Evolutionary conservation across 2,329 filamentous ascomycete species (phyloP), one percentile per base, ranked within the genome.

Genomic region (Trichoderma sp.): DNA sequence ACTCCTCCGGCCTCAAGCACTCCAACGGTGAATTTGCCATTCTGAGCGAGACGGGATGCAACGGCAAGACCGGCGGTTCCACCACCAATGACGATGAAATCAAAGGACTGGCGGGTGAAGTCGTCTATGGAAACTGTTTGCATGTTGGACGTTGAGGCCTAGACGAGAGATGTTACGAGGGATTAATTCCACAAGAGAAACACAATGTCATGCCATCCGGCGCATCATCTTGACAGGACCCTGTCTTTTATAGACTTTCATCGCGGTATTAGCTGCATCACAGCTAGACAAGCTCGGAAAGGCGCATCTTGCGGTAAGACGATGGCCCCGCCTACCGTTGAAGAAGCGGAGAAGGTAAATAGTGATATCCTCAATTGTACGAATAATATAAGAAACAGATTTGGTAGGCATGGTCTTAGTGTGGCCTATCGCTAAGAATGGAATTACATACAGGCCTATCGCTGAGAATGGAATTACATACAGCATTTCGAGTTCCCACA

Each of bases 31-130:
- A 52, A 80, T 70, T 71, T 71, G 2, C 71, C 61, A 43, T 70
- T 58, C 69, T 85, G 82, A 1, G 82, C 81, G 4, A 88, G 77
- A 0, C 83, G 80, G 10, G 82, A 76, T 11, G 83, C 84, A 8
- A 87, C 76, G 1, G 80, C 81, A n/a, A 87, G 77, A 18, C 86
- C 86, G 16, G 84, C 84, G 7, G 84, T 86, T 7, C 85, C 86
- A 43, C 86, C 86, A 37, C 86, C 86, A 26, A 87, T 76, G 68
- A 88, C 74, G 49, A 87, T 71, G 67, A 76, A 80, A 70, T 78
- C 76, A 49, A 77, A 80, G 30, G 51, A 26, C 10, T 67, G 72
- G 2, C 67, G 66, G 18, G 67, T 68, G 60, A 79, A 79, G 14
- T 71, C 72, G 24, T 74, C 74, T 4, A 69, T 21, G 8, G 67